Evolutionary conservation across 495 filamentous ascomycete genomes (phyloP).

Genomic region (Geoglossum glabrum): DNA sequence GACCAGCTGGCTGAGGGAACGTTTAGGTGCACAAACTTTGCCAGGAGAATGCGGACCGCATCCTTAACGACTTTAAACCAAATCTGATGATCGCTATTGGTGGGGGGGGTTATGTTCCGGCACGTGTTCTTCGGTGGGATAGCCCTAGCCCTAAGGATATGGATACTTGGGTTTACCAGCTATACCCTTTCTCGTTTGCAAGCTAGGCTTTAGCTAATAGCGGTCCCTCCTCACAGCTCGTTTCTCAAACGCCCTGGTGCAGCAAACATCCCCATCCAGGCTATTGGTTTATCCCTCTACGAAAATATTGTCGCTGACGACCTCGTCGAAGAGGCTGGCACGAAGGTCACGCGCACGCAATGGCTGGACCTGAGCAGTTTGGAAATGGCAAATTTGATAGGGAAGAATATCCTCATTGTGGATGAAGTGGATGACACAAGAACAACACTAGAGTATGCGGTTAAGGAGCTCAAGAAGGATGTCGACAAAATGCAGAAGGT

Average conservation of each 20-base stretch:
- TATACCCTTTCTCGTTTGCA: neutral
- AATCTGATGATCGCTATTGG: slow-evolving; percentile 98
- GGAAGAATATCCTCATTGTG: slow-evolving; percentile 94
- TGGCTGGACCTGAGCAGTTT: slow-evolving; percentile 86
- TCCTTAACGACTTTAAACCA: slow-evolving; percentile 68
- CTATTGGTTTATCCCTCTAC: slow-evolving; percentile 94
- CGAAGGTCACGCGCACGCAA: slow-evolving; percentile 91
- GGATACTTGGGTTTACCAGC: neutral
- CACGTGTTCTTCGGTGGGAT: slow-evolving; percentile 69
- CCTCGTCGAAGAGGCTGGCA: slow-evolving; percentile 55
- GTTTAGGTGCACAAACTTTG: slow-evolving; percentile 88
- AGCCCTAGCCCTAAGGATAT: slow-evolving; percentile 3
- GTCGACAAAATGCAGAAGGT: slow-evolving; percentile 62
- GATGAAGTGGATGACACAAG: slow-evolving; percentile 98
- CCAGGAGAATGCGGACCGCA: slow-evolving; percentile 56
- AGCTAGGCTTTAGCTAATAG: neutral
- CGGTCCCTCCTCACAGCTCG: slow-evolving; percentile 34
- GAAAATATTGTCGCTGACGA: slow-evolving; percentile 39
- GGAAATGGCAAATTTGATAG: slow-evolving; percentile 80
- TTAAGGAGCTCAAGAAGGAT: slow-evolving; percentile 89
- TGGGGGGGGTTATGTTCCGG: slow-evolving; percentile 91
- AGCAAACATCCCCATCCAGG: slow-evolving; percentile 97
- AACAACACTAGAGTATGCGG: slow-evolving; percentile 92
- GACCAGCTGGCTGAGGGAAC: neutral
- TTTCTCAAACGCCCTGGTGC: slow-evolving; percentile 81